Conservation (phyloP, 176 grass and related monocot species). For the Juncus effusus region DNA sequence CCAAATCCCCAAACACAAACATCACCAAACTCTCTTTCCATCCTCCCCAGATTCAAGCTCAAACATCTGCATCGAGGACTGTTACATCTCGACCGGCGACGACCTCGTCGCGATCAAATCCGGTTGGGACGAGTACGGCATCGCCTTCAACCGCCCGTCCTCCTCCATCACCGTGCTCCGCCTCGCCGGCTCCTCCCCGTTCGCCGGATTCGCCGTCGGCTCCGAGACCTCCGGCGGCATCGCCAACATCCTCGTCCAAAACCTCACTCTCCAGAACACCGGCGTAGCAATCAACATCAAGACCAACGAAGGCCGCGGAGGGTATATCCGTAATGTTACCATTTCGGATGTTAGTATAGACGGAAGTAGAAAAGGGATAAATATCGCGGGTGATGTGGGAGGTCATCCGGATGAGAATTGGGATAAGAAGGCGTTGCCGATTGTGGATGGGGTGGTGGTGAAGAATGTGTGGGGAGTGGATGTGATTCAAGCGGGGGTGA, state of each 20-base stretch:
- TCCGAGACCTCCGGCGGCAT: slow-evolving; percentile 83
- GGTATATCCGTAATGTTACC: slow-evolving; percentile 77
- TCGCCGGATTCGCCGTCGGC: slow-evolving; percentile 65
- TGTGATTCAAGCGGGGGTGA: slow-evolving; percentile 64
- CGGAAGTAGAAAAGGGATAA: slow-evolving; percentile 50
- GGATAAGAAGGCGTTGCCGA: slow-evolving; percentile 54
- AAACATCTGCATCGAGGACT: slow-evolving; percentile 86
- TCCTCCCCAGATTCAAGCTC: slow-evolving; percentile 72
- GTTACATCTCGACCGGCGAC: slow-evolving; percentile 83
- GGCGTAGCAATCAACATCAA: slow-evolving; percentile 79
- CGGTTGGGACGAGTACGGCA: slow-evolving; percentile 94
- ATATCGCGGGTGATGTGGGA: slow-evolving; percentile 67
- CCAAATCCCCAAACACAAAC: not conserved
- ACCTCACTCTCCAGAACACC: slow-evolving; percentile 59
- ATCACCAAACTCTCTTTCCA: slow-evolving; percentile 7
- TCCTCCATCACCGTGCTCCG: slow-evolving; percentile 66
- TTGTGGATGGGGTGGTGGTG: slow-evolving; percentile 50
- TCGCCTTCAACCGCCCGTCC: slow-evolving; percentile 58
- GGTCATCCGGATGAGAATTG: slow-evolving; percentile 62
- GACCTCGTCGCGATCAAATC: slow-evolving; percentile 80
- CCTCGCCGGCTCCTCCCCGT: slow-evolving; percentile 62
- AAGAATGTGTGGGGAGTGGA: slow-evolving; percentile 74
- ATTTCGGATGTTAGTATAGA: slow-evolving; percentile 61
- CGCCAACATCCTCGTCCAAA: slow-evolving; percentile 59
- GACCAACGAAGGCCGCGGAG: slow-evolving; percentile 84